Base-by-base conservation (phyloP, 2,329 filamentous ascomycete genomes). In the Monilinia laxa region DNA sequence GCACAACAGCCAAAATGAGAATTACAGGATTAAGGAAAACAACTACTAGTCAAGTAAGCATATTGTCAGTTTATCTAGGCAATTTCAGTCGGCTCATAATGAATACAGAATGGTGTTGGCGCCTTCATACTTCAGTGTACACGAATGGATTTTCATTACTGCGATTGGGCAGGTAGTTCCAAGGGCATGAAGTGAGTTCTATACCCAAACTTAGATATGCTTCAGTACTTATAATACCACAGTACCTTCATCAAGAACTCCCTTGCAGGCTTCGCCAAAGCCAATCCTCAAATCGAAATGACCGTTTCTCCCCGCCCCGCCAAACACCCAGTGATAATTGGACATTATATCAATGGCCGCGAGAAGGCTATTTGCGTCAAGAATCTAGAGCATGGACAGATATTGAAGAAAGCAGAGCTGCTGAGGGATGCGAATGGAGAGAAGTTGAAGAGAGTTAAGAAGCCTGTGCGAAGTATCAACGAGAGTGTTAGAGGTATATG, bases 71-170 rank as follows among this genome's bases (percentile, higher is more conserved):
- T 59, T 20, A n/a, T 63, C 16, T 11, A 16, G 23, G 42, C 28
- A 57, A 25, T 35, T 56, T 10, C 28, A 35, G 11, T 12, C 40
- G 45, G 64, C 69, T 75, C 64, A 73, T 55, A n/a, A 38, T 18
- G 66, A 25, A 20, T 64, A 7, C 75, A 98, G 93, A 98, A 99
- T 82, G 95, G 95, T 84, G 85, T 98, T 73, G 94, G 94, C 75
- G 91, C 93, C 78, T 98, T 98, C 83, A 92, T 99, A 80, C 87
- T 97, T 67, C 94, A 97, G 83, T 99, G 95, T 87, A 96, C 92
- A 84, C 91, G 90, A 77, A 83, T 99, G 78, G 92, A 97, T 79
- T 92, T 99, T 77, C 91, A 96, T 82, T 99, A 97, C 83, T 98
- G 95, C 83, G 93, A 98, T 84, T 93, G 90, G 87, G 92, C 91